Conservation (phyloP, 1,284 basidiomycete species). For the Heliocybe sulcata region DNA sequence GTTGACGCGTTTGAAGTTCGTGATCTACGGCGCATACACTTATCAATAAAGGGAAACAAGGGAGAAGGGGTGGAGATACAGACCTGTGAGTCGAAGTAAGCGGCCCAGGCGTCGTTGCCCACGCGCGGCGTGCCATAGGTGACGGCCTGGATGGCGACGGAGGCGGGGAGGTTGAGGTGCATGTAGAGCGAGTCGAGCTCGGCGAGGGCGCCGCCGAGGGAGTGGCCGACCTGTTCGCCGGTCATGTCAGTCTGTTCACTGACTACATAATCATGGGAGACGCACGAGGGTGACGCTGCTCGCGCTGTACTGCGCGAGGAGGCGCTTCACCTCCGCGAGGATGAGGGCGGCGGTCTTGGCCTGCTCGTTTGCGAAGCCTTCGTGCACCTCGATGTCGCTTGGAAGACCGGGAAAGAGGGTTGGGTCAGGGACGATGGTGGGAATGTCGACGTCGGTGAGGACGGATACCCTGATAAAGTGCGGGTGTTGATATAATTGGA, state of each 20-base stretch:
- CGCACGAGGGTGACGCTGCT: slow-evolving; percentile 26
- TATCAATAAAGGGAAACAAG: not conserved
- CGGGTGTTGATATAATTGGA: not conserved
- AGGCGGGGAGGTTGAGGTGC: slow-evolving; percentile 25
- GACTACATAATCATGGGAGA: not conserved
- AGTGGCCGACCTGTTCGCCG: slow-evolving; percentile 22
- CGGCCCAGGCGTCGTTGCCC: slow-evolving; percentile 25
- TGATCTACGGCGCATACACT: slow-evolving; percentile 12
- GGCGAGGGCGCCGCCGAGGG: slow-evolving; percentile 32
- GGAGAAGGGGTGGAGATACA: not conserved
- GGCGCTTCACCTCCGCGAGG: slow-evolving; percentile 27
- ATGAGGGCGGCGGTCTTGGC: slow-evolving; percentile 29
- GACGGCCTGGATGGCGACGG: slow-evolving; percentile 25
- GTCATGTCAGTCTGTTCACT: slow-evolving; percentile 9
- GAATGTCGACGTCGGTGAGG: slow-evolving; percentile 39
- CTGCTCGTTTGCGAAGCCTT: slow-evolving; percentile 42
- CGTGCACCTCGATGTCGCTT: slow-evolving; percentile 31
- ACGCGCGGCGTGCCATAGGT: slow-evolving; percentile 33
- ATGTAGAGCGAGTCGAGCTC: slow-evolving; percentile 30
- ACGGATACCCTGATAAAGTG: slow-evolving; percentile 36
- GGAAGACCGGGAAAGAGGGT: slow-evolving; percentile 41
- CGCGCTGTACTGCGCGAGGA: slow-evolving; percentile 25
- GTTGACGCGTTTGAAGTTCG: slow-evolving; percentile 28
- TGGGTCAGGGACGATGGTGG: slow-evolving; percentile 23
- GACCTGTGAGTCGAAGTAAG: slow-evolving; percentile 23